Percentiles rank a stretch among this genome's conserved stretches.
phyloP scores from a whole-genome alignment of 805 yeast species.

The Komagataella pseudopastoris region DNA sequence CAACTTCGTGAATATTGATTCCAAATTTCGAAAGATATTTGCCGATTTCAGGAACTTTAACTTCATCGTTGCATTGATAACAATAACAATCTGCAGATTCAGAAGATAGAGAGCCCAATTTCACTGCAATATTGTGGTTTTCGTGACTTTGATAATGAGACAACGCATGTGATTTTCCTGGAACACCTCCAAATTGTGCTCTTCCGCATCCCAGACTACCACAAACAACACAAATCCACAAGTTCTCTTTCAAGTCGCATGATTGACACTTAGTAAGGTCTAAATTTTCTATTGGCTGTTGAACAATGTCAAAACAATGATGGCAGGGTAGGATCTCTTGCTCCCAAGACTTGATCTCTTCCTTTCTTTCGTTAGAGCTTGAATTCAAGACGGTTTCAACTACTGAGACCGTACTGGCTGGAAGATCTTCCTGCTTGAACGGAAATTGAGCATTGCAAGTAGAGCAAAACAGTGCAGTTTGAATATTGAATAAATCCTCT shows the following conservation, averaged over 20 bases:
- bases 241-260: slow-evolving; percentile 60
- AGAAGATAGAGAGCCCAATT: slow-evolving; percentile 75
- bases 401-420: slow-evolving; percentile 15
- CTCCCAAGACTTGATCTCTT: slow-evolving; percentile 86
- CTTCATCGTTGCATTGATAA: slow-evolving; percentile 81
- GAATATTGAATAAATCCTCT: slow-evolving; percentile 42
- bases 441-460: slow-evolving; percentile 13
- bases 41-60: slow-evolving; percentile 49
- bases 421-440: slow-evolving; percentile 16
- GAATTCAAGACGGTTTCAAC: slow-evolving; percentile 37
- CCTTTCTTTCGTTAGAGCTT: slow-evolving; percentile 41
- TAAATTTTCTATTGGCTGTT: slow-evolving; percentile 12
- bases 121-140: slow-evolving; percentile 75
- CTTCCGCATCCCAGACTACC: slow-evolving; percentile 94
- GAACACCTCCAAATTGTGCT: slow-evolving; percentile 82
- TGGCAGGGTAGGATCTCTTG: slow-evolving; percentile 71
- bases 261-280: slow-evolving; percentile 32
- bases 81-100: slow-evolving; percentile 82
- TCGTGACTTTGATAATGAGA: slow-evolving; percentile 40
- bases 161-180: slow-evolving; percentile 91
- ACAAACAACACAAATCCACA: slow-evolving; percentile 90
- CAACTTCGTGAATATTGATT: slow-evolving; percentile 40
- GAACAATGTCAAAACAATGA: slow-evolving; percentile 51
- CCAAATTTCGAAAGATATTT: slow-evolving; percentile 43
- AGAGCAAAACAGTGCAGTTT: slow-evolving; percentile 25